Base-by-base conservation (phyloP, 768 basidiomycete species). In the Asterophora lycoperdoides region DNA sequence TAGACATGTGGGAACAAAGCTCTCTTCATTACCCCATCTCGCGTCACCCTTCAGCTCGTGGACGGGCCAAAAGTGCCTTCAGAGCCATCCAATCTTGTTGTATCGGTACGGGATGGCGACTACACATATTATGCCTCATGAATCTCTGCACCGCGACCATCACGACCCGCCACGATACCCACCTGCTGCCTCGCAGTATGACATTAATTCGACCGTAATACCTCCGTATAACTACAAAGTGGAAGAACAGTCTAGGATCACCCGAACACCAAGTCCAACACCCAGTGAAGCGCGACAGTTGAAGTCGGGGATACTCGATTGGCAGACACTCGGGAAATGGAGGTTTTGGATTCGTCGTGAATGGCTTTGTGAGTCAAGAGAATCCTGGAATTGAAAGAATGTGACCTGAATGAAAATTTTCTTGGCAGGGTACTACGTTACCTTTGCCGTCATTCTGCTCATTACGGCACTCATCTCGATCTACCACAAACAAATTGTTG, bases 401-500 rank as follows among this genome's bases (percentile, higher is more conserved):
- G 34, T 51, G 14, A 29, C 3, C 34, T 44, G 35, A 29, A n/a
- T 2, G 35, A 3, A n/a, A 3, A 9, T n/a, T 41, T 38, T 39
- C 14, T 46, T 38, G 10, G 36, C 40, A 78, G 76, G 73, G 64
- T 80, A 77, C 56, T 84, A 82, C 48, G 65, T 84, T 7, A 60
- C 68, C n/a, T 50, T 72, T 2, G 52, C 74, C 40, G 43, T 87
- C 28, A 64, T 80, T 45, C 41, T 79, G 29, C 68, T 75, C 44
- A 15, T 85, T 18, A 70, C 74, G 10, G 69, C 68, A 2, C 75
- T 89, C 47, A 70, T 86, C 42, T 70, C 75, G 8, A 62, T 86
- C 8, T 86, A 79, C 57, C 83, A 91, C 59, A 72, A 74, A 48
- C 75, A 85, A 71, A 90, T 93, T 53, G 83, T 92, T 4, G 46